Conservation (phyloP, 768 basidiomycete species). For the Russula sp. region DNA sequence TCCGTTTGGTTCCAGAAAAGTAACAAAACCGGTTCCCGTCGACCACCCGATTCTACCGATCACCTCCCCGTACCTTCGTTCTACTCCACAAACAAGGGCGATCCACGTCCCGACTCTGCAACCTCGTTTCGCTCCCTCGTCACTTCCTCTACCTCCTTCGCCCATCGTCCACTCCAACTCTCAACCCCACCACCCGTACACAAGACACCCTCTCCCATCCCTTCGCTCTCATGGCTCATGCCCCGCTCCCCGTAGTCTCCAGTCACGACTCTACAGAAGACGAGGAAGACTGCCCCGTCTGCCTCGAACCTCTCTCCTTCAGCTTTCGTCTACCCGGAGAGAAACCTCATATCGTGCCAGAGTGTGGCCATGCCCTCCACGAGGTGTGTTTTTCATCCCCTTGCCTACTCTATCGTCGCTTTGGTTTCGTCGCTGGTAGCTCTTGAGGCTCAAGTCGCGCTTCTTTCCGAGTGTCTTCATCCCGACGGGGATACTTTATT, state of each 20-base stretch:
- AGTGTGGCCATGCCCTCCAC: conserved; percentile 97
- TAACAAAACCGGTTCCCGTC: conserved; percentile 11
- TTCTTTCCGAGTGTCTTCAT: not conserved
- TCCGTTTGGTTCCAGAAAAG: conserved; percentile 30
- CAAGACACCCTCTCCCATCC: conserved; percentile 42
- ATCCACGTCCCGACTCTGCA: conserved; percentile 10
- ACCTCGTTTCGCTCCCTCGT: conserved; percentile 11
- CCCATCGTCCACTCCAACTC: conserved; percentile 39
- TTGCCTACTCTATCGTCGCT: not conserved
- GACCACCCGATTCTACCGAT: not conserved
- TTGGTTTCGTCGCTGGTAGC: conserved; percentile 17
- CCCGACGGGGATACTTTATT: not conserved
- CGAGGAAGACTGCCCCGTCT: conserved; percentile 93
- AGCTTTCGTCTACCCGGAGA: conserved; percentile 92
- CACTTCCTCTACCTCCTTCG: conserved; percentile 33
- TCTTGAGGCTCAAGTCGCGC: not conserved
- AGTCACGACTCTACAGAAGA: conserved; percentile 61
- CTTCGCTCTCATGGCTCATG: conserved; percentile 58
- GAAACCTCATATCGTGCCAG: conserved; percentile 95
- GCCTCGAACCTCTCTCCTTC: conserved; percentile 91
- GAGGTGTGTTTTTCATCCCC: conserved; percentile 50
- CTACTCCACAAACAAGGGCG: not conserved
- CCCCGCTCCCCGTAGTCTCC: conserved; percentile 72
- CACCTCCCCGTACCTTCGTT: not conserved
- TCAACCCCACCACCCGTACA: conserved; percentile 13